Evolutionary conservation across 495 filamentous ascomycete species (phyloP).

Genomic region (Penicillium egyptiacum): DNA sequence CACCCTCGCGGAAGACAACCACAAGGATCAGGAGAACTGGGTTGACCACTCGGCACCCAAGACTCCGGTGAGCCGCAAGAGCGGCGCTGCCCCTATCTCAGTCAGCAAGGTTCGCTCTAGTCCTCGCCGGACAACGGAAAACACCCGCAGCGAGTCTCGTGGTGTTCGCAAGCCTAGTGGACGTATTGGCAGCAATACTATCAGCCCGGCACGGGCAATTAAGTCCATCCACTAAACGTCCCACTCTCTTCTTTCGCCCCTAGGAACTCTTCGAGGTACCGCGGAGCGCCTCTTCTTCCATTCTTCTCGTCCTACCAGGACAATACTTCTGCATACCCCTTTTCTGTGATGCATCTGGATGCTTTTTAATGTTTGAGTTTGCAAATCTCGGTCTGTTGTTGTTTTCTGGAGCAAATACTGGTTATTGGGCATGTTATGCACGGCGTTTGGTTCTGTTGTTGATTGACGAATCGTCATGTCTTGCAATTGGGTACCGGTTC

Average conservation of each 20-base stretch:
- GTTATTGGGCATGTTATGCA: constrained; percentile 23
- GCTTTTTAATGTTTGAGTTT: constrained; percentile 25
- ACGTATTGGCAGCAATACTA: constrained; percentile 73
- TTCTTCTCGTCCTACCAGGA: constrained; percentile 24
- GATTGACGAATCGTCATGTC: constrained; percentile 12
- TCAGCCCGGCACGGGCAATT: constrained; percentile 21
- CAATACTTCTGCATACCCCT: constrained; percentile 31
- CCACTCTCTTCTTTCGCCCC: neutral
- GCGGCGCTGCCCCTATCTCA: constrained; percentile 64
- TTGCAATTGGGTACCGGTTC: constrained; percentile 8
- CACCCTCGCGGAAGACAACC: constrained; percentile 43
- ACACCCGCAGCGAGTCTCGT: constrained; percentile 49
- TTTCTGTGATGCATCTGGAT: constrained; percentile 26
- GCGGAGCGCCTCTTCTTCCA: constrained; percentile 15
- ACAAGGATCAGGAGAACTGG: constrained; percentile 50
- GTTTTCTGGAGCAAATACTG: constrained; percentile 20
- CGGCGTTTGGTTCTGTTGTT: constrained; percentile 27
- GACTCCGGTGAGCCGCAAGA: constrained; percentile 61
- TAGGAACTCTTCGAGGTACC: neutral
- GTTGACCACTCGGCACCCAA: constrained; percentile 55
- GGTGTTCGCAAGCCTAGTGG: constrained; percentile 90
- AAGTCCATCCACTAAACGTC: constrained; percentile 22
- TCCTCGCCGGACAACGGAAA: constrained; percentile 59
- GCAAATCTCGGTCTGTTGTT: constrained; percentile 9
- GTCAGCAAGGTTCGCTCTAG: constrained; percentile 72